Evolutionary conservation across 2,329 filamentous ascomycete genomes (phyloP).

Genomic region (Camptophora hylomeconis): DNA sequence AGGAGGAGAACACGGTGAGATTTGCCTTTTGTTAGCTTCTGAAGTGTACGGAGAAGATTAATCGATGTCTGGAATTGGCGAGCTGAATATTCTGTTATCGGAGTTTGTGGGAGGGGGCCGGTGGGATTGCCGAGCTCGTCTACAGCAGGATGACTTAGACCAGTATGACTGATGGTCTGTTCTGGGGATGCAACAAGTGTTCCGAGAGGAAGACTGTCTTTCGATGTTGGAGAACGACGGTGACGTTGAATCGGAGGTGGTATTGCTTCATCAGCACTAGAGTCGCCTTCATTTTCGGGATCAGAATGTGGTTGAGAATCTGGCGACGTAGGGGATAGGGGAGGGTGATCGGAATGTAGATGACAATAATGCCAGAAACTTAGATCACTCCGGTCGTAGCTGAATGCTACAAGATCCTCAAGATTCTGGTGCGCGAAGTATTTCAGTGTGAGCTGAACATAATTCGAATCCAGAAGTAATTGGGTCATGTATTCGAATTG

Average conservation of each 20-base stretch:
- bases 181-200: not conserved
- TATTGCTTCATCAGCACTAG: conserved; percentile 57
- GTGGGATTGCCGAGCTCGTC: conserved; percentile 78
- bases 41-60: conserved; percentile 90
- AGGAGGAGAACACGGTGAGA: conserved; percentile 87
- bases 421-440: conserved; percentile 90
- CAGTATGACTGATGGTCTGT: conserved; percentile 5
- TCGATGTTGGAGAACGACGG: conserved; percentile 31
- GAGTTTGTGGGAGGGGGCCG: conserved; percentile 54
- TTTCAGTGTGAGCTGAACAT: conserved; percentile 82
- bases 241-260: conserved; percentile 68
- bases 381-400: conserved; percentile 71
- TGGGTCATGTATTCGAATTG: conserved; percentile 96
- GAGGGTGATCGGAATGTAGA: conserved; percentile 49
- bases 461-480: conserved; percentile 85
- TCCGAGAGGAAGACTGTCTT: conserved; percentile 20
- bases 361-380: conserved; percentile 91
- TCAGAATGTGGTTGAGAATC: conserved; percentile 7
- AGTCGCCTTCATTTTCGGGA: conserved; percentile 18
- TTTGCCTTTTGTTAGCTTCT: conserved; percentile 94
- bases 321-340: conserved; percentile 22
- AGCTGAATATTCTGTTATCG: conserved; percentile 81
- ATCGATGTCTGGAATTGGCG: conserved; percentile 92
- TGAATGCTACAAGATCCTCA: conserved; percentile 76
- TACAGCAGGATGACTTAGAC: conserved; percentile 42